Evolutionary conservation across 164 flowering plant genomes (phyloP).

Genomic region (Aristolochia contorta): DNA sequence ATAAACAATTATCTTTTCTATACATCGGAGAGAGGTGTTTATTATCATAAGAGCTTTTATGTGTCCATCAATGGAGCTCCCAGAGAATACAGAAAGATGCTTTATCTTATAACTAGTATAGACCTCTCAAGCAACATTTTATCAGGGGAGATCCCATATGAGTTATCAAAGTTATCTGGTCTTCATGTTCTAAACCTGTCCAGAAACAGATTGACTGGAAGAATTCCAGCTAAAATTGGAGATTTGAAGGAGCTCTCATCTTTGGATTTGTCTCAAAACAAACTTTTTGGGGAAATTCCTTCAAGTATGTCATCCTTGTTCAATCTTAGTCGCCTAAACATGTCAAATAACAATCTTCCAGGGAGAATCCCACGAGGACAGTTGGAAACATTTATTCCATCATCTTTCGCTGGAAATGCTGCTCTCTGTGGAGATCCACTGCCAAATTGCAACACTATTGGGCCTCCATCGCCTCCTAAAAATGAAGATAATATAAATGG

Average conservation of each 20-base stretch:
- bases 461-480: no score
- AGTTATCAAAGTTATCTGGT: neutral
- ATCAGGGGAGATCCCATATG: conserved; percentile 4
- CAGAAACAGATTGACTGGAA: conserved; percentile 10
- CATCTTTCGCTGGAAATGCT: neutral
- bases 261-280: conserved; percentile 41
- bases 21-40: neutral
- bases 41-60: neutral
- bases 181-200: conserved; percentile 1
- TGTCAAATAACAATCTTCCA: conserved; percentile 37
- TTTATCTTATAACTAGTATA: neutral
- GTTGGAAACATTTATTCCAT: conserved; percentile 9
- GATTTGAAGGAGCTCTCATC: conserved; percentile 19
- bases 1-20: neutral
- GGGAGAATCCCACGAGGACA: conserved; percentile 33
- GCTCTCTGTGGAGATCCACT: neutral
- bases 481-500: no score
- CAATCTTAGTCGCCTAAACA: conserved; percentile 20
- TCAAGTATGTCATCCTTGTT: conserved; percentile 21
- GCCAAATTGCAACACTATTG: no score
- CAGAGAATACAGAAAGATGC: neutral
- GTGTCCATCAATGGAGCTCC: neutral
- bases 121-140: conserved; percentile 4
- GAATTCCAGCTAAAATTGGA: conserved; percentile 26
- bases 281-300: conserved; percentile 38